Evolutionary conservation across 768 basidiomycete genomes (phyloP), one percentile per base, ranked within the genome.

Genomic region (Gyrodon lividus): DNA sequence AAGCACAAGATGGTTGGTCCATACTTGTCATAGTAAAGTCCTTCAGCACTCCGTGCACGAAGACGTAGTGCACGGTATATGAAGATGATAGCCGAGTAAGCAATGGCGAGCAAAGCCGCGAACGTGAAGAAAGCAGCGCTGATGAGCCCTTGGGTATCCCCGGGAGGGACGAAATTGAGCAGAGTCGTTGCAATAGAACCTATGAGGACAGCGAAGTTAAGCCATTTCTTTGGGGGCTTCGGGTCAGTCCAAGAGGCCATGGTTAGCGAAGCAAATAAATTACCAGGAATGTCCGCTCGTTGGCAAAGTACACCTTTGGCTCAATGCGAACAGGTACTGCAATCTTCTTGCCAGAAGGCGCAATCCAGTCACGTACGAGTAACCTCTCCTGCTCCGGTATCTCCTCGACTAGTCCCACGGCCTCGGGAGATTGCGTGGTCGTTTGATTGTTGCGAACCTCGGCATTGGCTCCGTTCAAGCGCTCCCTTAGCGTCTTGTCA

Each of bases 251-350:
- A 20, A 44, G 14, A 40, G 8, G 5, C 10, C 6, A 28, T 26
- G 8, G 4, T 22, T 13, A 23, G 30, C 14, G 4, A 48, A 49
- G n/a, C 1, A 41, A 39, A 51, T n/a, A 22, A 76, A 92, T 71
- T 67, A 91, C 93, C 71, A 95, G 68, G 78, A 94, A 96, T 13
- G 95, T 98, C 54, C 96, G 79, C 70, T 98, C 95, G 33, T 87
- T 86, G 6, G 97, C 97, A 67, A 98, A 99, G 65, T 95, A 96
- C 4, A 97, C 94, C 72, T 99, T 99, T 24, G 97, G 97, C 69
- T 99, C 97, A 42, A 99, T 82, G 48, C 97, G 82, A n/a, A 99
- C 88, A 22, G 96, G 94, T 3, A 98, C 83, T 0, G 93, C 83
- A 51, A 99, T 95, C 57, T 80, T 78, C 75, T 98, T 98, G 10